A percentile compares a stretch with the other conserved stretches of the same genome.
Conservation (phyloP, 129 eudicot genomes). For the Smallanthus sonchifolius region DNA sequence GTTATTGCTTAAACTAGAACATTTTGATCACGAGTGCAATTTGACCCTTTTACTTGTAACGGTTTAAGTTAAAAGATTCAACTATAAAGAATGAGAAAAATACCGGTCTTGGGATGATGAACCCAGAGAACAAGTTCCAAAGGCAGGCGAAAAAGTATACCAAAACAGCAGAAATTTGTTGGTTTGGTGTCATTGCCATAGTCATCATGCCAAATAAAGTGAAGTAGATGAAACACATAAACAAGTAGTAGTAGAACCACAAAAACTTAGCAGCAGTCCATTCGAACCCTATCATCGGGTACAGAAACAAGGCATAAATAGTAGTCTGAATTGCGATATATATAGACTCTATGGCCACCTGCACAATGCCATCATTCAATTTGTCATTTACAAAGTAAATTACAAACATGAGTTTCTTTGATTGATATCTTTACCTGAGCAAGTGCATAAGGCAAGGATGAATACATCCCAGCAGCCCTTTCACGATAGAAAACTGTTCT, state of each 20-base stretch:
- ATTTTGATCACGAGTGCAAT: no score
- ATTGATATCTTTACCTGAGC: constrained; percentile 35
- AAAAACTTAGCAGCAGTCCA: constrained; percentile 36
- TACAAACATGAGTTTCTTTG: not conserved
- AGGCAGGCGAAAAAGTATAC: constrained; percentile 31
- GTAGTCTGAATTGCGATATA: constrained; percentile 32
- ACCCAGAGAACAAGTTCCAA: constrained; percentile 43
- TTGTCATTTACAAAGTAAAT: not conserved
- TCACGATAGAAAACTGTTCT: constrained; percentile 49
- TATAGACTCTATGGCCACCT: constrained; percentile 38
- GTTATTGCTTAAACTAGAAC: no score
- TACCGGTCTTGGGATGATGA: constrained; percentile 35
- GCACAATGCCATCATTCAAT: constrained; percentile 17
- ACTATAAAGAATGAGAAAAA: constrained; percentile 4
- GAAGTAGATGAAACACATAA: constrained; percentile 32
- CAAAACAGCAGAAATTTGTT: constrained; percentile 34
- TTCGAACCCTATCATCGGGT: constrained; percentile 36
- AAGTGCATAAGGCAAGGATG: constrained; percentile 44
- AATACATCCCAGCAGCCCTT: constrained; percentile 54
- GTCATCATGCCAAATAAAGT: constrained; percentile 40
- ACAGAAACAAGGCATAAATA: constrained; percentile 22
- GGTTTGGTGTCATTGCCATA: constrained; percentile 35
- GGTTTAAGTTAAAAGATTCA: no score
- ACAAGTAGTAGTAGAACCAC: constrained; percentile 32
- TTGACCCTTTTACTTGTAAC: no score